Conservation (phyloP, 164 flowering plant species). For the Taxillus chinensis region DNA sequence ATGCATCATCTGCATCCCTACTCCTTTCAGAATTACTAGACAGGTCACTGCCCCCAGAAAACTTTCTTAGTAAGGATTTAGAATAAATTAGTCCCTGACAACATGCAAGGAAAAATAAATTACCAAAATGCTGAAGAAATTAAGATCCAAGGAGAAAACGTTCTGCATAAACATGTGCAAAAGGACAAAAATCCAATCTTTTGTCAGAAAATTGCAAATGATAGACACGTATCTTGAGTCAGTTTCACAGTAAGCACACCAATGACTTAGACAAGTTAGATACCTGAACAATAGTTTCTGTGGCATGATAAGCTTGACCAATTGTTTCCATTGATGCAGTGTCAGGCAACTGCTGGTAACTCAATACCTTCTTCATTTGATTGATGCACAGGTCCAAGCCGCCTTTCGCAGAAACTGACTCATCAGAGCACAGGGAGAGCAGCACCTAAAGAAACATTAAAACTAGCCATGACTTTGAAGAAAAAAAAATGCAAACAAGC, state of each 20-base stretch:
- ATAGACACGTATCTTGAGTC: too few species aligned
- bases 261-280: conserved; percentile 1
- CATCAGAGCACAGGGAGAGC: conserved; percentile 87
- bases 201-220: too few species aligned
- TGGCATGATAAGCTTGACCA: conserved; percentile 94
- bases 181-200: too few species aligned
- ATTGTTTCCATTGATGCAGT: conserved; percentile 84
- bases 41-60: conserved; percentile 61
- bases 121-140: too few species aligned
- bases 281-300: conserved; percentile 96
- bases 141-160: too few species aligned
- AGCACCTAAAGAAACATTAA: conserved; percentile 45
- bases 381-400: conserved; percentile 73
- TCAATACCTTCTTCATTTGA: conserved; percentile 82
- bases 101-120: too few species aligned
- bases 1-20: conserved; percentile 78
- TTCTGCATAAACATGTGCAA: too few species aligned
- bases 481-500: too few species aligned
- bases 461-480: not conserved
- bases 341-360: conserved; percentile 72
- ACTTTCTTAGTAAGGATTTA: conserved; percentile 65
- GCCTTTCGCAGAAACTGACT: conserved; percentile 73
- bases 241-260: not conserved
- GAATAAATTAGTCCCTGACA: conserved; percentile 70
- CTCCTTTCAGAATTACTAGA: conserved; percentile 53